These are phyloP conservation scores for Cryptosporidium andersoni DNA, from an alignment of 169 alveolate species.

Conservation along the genomic window DNA sequence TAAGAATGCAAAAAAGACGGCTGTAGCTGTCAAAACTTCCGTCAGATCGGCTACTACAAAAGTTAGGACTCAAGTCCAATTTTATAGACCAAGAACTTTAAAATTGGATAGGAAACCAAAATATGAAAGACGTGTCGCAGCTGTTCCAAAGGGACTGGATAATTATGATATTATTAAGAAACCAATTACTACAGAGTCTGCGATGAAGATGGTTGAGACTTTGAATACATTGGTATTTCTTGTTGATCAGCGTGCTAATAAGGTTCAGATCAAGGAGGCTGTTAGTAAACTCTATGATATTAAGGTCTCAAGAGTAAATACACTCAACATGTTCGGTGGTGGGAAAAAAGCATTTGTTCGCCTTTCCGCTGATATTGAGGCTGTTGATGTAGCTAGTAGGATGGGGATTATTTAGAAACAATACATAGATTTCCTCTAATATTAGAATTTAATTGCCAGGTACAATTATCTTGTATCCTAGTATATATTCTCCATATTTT, in stretches of 20 bases:
- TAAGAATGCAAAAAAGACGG: constrained; percentile 42
- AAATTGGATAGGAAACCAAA: constrained; percentile 88
- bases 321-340: constrained; percentile 94
- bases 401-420: constrained; percentile 93
- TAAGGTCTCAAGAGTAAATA: constrained; percentile 92
- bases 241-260: constrained; percentile 91
- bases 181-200: constrained; percentile 97
- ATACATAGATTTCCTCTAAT: background rate
- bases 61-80: constrained; percentile 79
- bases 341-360: constrained; percentile 97
- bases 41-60: constrained; percentile 60
- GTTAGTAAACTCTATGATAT: constrained; percentile 91
- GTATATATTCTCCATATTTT: too few species aligned
- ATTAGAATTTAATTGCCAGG: too few species aligned
- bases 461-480: too few species aligned
- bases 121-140: constrained; percentile 80
- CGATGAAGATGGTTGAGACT: constrained; percentile 98
- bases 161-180: constrained; percentile 88
- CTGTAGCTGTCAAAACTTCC: constrained; percentile 44
- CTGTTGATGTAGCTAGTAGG: constrained; percentile 97
- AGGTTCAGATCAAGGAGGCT: constrained; percentile 93
- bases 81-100: constrained; percentile 85
- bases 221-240: constrained; percentile 95
- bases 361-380: constrained; percentile 94
- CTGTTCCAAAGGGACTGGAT: constrained; percentile 87